Evolutionary conservation across 2,329 filamentous ascomycete genomes (phyloP), one percentile per base, ranked within the genome.

Genomic region (Venturia effusa): DNA sequence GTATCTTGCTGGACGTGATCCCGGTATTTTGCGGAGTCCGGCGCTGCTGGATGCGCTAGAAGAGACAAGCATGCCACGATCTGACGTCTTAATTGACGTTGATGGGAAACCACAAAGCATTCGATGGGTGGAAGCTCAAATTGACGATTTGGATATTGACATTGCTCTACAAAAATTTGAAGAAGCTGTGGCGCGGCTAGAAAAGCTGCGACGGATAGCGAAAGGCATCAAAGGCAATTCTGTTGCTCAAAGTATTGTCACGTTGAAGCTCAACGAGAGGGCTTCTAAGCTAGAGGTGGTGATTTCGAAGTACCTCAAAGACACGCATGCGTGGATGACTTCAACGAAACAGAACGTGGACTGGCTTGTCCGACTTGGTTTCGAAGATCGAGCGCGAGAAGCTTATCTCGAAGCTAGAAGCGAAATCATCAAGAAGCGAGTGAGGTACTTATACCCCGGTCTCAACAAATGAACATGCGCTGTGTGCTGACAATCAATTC

Each of bases 41-140:
- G 89, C 93, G 65, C 78, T 94, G 2, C 81, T 96, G 17, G 90
- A 94, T 71, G 88, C 85, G 8, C 76, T 92, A 11, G 91, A 90
- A 4, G 74, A 76, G 5, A 74, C 71, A 1, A 85, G 87, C 67
- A 86, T 43, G 19, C 90, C 95, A 73, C 78, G 79, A 45, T 78
- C 78, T 22, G 84, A 81, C 66, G 88, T 96, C 77, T 84, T 96
- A 64, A 92, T 99, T 68, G 94, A 99, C 70, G 90, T 96, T 17
- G 94, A 97, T 70, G 94, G 94, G 60, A 96, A 96, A 71, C 92
- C 97, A 74, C 91, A 97, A 73, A 97, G 94, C 72, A 82, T 99
- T 59, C 89, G 93, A 62, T 97, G 91, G 91, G 91, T 99, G 0
- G 94, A 99, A 74, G 86, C 87, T 62, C 91, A 97, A 76, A 89